A percentile compares a stretch with the other conserved stretches of the same genome.
Evolutionary conservation across 441 rosid species (phyloP).

Genomic region (Biscutella laevigata): DNA sequence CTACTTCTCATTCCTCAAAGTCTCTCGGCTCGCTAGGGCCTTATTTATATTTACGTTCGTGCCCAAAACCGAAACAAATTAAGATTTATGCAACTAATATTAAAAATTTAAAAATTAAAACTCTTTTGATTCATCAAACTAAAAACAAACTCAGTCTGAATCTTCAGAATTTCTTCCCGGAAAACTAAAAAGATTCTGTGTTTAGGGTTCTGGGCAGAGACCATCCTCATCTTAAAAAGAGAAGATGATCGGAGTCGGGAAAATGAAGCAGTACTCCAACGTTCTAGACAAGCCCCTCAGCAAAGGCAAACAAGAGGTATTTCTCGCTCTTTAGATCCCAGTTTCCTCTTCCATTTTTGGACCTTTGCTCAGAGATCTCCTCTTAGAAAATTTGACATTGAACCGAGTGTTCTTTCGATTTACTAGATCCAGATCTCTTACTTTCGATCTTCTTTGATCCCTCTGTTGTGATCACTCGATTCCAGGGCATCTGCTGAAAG

Average conservation of each 20-base stretch:
- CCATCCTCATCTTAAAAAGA: neutral
- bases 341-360: neutral
- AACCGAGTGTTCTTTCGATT: slow-evolving; percentile 4
- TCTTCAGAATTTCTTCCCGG: neutral
- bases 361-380: neutral
- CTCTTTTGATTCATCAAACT: slow-evolving; percentile 1
- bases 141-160: neutral
- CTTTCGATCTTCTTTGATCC: slow-evolving; percentile 8
- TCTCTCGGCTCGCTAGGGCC: slow-evolving; percentile 22
- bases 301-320: slow-evolving; percentile 96
- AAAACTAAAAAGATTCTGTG: slow-evolving; percentile 15
- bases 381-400: neutral
- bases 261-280: slow-evolving; percentile 86
- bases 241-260: slow-evolving; percentile 88
- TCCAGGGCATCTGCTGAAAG: neutral
- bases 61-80: slow-evolving; percentile 1
- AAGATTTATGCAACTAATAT: neutral
- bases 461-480: neutral
- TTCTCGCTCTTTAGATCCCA: slow-evolving; percentile 11
- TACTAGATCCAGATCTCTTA: neutral
- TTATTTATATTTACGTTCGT: slow-evolving; percentile 4
- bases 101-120: neutral
- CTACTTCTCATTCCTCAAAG: slow-evolving; percentile 20
- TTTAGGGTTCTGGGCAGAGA: slow-evolving; percentile 18
- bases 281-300: slow-evolving; percentile 90